Evolutionary conservation across 1,284 basidiomycete species (phyloP).

Genomic region (Tilletia setariae): DNA sequence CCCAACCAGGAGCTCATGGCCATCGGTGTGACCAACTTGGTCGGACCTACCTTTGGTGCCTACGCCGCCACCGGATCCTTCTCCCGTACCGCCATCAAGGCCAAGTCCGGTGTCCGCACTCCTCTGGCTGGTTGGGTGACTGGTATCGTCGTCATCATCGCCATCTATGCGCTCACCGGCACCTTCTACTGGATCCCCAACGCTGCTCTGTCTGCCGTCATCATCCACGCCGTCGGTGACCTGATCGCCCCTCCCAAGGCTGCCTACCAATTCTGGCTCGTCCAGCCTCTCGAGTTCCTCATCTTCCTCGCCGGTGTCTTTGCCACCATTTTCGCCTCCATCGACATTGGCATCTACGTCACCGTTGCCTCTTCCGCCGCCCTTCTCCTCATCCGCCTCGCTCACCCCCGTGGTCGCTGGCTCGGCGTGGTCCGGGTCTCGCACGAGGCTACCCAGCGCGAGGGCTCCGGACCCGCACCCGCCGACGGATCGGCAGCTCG

Average conservation of each 20-base stretch:
- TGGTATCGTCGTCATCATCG: slow-evolving; percentile 83
- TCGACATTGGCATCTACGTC: slow-evolving; percentile 92
- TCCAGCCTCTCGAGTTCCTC: slow-evolving; percentile 86
- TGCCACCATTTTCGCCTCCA: slow-evolving; percentile 64
- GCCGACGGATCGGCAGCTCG: slow-evolving; percentile 4
- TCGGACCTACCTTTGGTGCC: slow-evolving; percentile 69
- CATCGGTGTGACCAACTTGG: slow-evolving; percentile 83
- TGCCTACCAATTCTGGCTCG: slow-evolving; percentile 85
- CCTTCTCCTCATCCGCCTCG: slow-evolving; percentile 80
- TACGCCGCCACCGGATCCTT: slow-evolving; percentile 98
- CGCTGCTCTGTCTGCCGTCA: slow-evolving; percentile 76
- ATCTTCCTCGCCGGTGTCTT: slow-evolving; percentile 87
- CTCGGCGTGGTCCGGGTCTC: slow-evolving; percentile 67
- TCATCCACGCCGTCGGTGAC: slow-evolving; percentile 86
- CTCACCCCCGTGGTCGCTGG: slow-evolving; percentile 87
- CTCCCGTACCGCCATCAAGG: slow-evolving; percentile 91
- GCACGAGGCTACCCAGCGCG: slow-evolving; percentile 43
- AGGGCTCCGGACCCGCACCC: slow-evolving; percentile 9
- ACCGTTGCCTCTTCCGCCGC: slow-evolving; percentile 76
- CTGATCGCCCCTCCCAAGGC: slow-evolving; percentile 82
- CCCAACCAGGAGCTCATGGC: slow-evolving; percentile 96
- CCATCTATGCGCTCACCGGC: slow-evolving; percentile 75
- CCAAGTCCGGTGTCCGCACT: slow-evolving; percentile 92
- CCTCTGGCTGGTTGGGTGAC: slow-evolving; percentile 85
- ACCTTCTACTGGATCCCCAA: slow-evolving; percentile 56